Percentiles rank a stretch among this genome's conserved stretches.
Conservation (phyloP, 805 yeast genomes). For the Candida verbasci region DNA sequence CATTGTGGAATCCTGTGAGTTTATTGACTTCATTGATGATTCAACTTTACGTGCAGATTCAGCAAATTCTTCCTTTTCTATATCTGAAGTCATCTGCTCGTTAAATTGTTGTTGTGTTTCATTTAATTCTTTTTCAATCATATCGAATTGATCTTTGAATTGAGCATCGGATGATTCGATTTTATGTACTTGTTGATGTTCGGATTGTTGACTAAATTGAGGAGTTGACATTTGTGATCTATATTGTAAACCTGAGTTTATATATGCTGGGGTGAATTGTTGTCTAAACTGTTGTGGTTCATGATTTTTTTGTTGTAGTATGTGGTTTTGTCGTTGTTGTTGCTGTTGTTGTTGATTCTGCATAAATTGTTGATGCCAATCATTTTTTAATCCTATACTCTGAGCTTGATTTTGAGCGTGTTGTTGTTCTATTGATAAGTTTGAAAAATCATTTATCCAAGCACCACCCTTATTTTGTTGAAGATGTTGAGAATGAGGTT, state of each 20-base stretch:
- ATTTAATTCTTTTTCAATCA: slow-evolving; percentile 26
- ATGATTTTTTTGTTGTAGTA: not conserved
- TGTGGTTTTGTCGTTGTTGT: slow-evolving; percentile 8
- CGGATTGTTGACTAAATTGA: slow-evolving; percentile 14
- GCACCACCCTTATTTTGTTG: slow-evolving; percentile 10
- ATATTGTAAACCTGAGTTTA: slow-evolving; percentile 3
- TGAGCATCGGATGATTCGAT: slow-evolving; percentile 12
- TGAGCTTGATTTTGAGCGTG: slow-evolving; percentile 9
- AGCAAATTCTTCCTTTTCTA: slow-evolving; percentile 35
- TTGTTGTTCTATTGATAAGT: slow-evolving; percentile 16
- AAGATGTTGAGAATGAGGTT: slow-evolving; percentile 10
- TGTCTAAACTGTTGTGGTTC: slow-evolving; percentile 3
- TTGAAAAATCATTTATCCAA: slow-evolving; percentile 30
- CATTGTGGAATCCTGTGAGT: slow-evolving; percentile 16
- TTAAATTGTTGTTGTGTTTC: slow-evolving; percentile 9
- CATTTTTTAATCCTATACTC: not conserved
- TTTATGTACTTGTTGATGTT: slow-evolving; percentile 25
- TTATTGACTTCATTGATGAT: slow-evolving; percentile 15
- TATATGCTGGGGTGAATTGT: slow-evolving; percentile 1
- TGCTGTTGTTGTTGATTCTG: slow-evolving; percentile 11
- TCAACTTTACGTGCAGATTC: slow-evolving; percentile 35
- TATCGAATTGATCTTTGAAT: slow-evolving; percentile 29
- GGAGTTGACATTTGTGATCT: slow-evolving; percentile 9
- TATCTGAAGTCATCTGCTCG: slow-evolving; percentile 5
- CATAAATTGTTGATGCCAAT: slow-evolving; percentile 11